Base-by-base conservation (phyloP, 805 yeast species). In the Lipomyces kockii region DNA sequence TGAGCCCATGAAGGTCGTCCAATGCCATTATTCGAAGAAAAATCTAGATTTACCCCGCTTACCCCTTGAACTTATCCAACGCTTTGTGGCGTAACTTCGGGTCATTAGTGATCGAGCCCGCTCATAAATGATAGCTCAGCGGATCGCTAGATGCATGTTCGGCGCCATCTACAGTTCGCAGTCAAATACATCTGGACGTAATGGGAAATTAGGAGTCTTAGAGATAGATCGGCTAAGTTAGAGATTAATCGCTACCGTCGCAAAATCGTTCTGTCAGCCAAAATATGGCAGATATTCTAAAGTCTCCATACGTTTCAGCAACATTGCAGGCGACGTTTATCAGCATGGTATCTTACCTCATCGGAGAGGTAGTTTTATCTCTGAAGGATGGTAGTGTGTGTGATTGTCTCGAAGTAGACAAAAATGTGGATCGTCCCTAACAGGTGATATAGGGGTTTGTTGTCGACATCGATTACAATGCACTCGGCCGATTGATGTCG, bases 401-500 rank as follows among this genome's bases (percentile, higher is more conserved):
- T 43, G n/a, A 9, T 6, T 4, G 49, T 4, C 20, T 5, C 2
- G 9, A 11, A 17, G 17, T 17, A n/a, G 49, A 4, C 9, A 7
- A 11, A 9, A 35, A 12, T 35, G 39, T 12, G 12, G 12, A 35
- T 35, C 39, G 11, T 11, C 1, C 0, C 49, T 43, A 43, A 43
- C 9, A 14, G 11, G 17, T 14, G 8, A 1, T 2, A 17, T 8
- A 43, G 49, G n/a, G n/a, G 14, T 17, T 43, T 17, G 20, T 2
- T 3, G 49, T 75, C 71, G 65, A 58, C 25, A 20, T 58, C 39
- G 59, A 63, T 20, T n/a, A 25, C 29, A 43, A 32, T 37, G 56
- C 62, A 73, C 70, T 78, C 78, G 76, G 20, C 77, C 78, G 73
- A 74, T 74, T 59, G 72, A 76, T 20, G 77, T 76, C 1, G 72